Base-by-base conservation (phyloP, 345 rosid species). In the Salix koriyanagi region DNA sequence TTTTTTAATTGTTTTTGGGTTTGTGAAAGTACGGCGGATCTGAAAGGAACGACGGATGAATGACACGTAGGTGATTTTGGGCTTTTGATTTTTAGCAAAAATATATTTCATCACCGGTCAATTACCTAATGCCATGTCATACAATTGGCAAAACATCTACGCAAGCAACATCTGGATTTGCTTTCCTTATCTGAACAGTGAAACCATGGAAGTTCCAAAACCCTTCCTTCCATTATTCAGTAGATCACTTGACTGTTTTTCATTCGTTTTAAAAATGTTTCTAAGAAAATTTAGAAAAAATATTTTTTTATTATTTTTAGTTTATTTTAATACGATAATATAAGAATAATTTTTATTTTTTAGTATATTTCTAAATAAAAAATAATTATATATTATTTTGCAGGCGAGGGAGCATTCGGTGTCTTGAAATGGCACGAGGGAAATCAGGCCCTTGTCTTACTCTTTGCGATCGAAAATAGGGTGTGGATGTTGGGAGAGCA, bases 371-470 rank as follows among this genome's bases (percentile, higher is more conserved):
- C 0, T 30, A 30, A 30, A 30, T 30, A 30, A 30, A 30, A 34
- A 36, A 5, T 36, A 34, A 5, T 34, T 28, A 28, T 28, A 28
- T 28, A 1, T 34, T 34, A 0, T 0, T 34, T 34, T 34, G 5
- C 36, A 34, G 36, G 5, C 36, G 36, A 34, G 30, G 44, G 50
- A 71, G 7, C 16, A 32, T 1, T 1, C 30, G 62, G 69, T 11
- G 18, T 61, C 26, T 37, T 62, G 75, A 70, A 70, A 58, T 44
- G 79, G 30, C 65, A 64, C 52, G 75, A 67, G 77, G 70, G 72
- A 75, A 67, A 82, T 82, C 75, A 37, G 79, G 75, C 7, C 71
- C 82, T 75, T 82, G 79, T 72, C 79, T 75, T 50, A 44, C 76
- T 73, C 70, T n/a, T 68, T 21, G 7, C 4, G 21, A 36, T 25